Percentiles rank a stretch among this genome's conserved stretches.
Conservation (phyloP, 768 basidiomycete genomes). For the Suillus spraguei region DNA sequence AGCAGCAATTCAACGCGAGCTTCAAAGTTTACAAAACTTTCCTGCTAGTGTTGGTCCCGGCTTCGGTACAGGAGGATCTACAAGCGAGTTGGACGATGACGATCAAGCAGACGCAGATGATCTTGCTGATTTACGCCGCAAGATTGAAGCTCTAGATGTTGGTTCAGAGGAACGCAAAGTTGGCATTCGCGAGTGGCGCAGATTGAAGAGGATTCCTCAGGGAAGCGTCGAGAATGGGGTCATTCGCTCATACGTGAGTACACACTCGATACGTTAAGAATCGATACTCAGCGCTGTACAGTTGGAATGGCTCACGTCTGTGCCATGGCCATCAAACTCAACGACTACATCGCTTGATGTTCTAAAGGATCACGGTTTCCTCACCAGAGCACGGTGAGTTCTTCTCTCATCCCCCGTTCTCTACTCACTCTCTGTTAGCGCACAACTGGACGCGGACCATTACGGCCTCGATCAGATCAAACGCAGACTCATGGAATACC, state of each 20-base stretch:
- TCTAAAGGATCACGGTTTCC: conserved; percentile 59
- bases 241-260: conserved; percentile 75
- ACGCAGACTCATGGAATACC: conserved; percentile 87
- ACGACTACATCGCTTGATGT: conserved; percentile 32
- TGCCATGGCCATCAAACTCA: conserved; percentile 74
- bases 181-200: conserved; percentile 79
- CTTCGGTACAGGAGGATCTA: conserved; percentile 28
- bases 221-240: conserved; percentile 93
- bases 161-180: conserved; percentile 83
- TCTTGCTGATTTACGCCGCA: conserved; percentile 67
- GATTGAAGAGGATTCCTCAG: conserved; percentile 85
- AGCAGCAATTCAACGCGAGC: conserved; percentile 76
- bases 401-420: neutral
- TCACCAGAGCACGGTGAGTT: conserved; percentile 60
- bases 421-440: conserved; percentile 22
- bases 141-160: conserved; percentile 72
- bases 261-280: neutral
- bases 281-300: conserved; percentile 31
- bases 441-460: conserved; percentile 87
- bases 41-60: conserved; percentile 17
- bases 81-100: conserved; percentile 69
- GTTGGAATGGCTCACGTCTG: conserved; percentile 87
- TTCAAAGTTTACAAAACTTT: conserved; percentile 53
- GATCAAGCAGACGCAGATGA: conserved; percentile 84
- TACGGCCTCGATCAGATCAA: conserved; percentile 94